Evolutionary conservation across 495 filamentous ascomycete species (phyloP).

Genomic region (Tuber borchii): DNA sequence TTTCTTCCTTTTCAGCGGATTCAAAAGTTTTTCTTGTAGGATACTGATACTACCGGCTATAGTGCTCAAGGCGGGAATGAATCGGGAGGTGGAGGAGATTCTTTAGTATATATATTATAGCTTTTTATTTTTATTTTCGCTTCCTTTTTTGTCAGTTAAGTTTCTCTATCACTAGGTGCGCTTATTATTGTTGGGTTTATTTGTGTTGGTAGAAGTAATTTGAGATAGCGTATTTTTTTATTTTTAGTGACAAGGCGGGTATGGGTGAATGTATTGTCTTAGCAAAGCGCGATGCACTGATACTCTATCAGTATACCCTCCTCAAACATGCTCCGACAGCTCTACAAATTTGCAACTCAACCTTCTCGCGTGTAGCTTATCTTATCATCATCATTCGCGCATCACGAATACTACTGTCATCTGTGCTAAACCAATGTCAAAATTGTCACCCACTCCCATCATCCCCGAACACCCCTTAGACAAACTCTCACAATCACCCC

Average conservation of each 20-base stretch:
- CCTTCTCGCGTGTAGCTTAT: too few relatives aligned
- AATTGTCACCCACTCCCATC: too few relatives aligned
- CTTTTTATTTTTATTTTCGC: not conserved
- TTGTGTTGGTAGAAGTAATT: not conserved
- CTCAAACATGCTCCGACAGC: not conserved
- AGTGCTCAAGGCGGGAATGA: constrained; percentile 13
- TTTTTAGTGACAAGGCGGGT: not conserved
- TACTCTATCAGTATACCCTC: not conserved
- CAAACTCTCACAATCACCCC: too few relatives aligned
- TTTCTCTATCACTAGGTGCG: not conserved
- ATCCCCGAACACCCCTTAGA: too few relatives aligned
- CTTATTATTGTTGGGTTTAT: not conserved
- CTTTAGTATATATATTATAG: not conserved
- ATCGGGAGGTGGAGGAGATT: not conserved
- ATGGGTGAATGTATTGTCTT: not conserved
- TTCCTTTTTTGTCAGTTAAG: not conserved
- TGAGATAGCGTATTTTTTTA: not conserved
- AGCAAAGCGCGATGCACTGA: not conserved
- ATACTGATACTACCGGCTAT: constrained; percentile 17
- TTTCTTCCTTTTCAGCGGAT: constrained; percentile 28
- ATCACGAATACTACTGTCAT: too few relatives aligned
- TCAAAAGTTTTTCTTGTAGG: constrained; percentile 33
- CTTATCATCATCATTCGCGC: too few relatives aligned
- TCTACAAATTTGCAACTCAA: too few relatives aligned
- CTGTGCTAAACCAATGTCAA: too few relatives aligned